A percentile compares a stretch with the other conserved stretches of the same genome.
Conservation (phyloP, 345 rosid species). For the Firmiana major region DNA sequence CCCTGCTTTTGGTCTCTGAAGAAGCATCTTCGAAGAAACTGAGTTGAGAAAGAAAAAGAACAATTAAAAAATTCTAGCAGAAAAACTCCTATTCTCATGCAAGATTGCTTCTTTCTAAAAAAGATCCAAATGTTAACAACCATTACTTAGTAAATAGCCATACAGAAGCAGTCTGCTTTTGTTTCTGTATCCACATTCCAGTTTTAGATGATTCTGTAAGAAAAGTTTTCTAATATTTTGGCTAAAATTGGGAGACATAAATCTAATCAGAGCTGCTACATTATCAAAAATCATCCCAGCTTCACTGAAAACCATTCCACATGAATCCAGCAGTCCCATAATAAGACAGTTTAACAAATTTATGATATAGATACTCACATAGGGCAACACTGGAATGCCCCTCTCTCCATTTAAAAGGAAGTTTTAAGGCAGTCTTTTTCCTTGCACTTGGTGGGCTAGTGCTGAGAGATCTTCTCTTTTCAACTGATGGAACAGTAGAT, state of each 20-base stretch:
- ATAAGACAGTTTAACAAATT: not conserved
- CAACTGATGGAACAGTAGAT: constrained; percentile 58
- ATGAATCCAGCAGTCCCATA: not conserved
- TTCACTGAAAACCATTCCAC: not conserved
- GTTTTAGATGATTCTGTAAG: not conserved
- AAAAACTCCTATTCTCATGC: not conserved
- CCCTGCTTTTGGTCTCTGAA: constrained; percentile 67
- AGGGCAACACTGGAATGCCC: constrained; percentile 56
- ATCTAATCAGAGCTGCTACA: not conserved
- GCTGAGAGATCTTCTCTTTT: constrained; percentile 65
- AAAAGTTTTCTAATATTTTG: not conserved
- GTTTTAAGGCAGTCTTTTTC: constrained; percentile 54
- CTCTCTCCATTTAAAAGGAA: constrained; percentile 85
- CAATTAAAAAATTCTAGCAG: not conserved
- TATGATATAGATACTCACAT: constrained; percentile 42
- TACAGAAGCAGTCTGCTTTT: not conserved
- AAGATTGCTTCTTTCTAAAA: not conserved
- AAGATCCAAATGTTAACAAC: not conserved
- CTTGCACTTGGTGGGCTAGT: constrained; percentile 60
- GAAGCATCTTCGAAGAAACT: constrained; percentile 70
- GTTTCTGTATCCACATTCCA: not conserved
- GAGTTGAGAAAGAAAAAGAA: constrained; percentile 22
- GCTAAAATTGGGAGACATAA: not conserved
- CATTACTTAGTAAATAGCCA: not conserved
- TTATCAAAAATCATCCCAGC: not conserved